These are phyloP conservation scores for Eucalyptus sp. DNA, from an alignment of 345 rosid genomes.

Conservation along the genomic window DNA sequence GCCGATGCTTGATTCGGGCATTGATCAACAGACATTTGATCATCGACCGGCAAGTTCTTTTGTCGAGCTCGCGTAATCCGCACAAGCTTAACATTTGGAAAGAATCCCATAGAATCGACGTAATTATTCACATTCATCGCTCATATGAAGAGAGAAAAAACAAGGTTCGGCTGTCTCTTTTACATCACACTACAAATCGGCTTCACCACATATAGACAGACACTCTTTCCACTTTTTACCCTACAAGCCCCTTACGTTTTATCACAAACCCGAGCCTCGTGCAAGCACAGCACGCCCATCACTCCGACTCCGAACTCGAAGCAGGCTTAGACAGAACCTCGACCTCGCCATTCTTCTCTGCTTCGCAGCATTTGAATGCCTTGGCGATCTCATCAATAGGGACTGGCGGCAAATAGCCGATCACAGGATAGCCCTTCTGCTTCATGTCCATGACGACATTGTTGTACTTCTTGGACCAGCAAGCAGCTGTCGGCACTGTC, in stretches of 20 bases:
- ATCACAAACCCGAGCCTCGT: not conserved
- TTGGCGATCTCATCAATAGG: constrained; percentile 57
- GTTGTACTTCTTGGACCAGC: constrained; percentile 44
- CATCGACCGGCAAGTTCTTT: not conserved
- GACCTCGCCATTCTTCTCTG: constrained; percentile 17
- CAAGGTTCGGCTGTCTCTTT: not conserved
- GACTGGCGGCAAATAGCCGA: constrained; percentile 48
- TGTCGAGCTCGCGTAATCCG: not conserved
- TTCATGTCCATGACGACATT: constrained; percentile 21
- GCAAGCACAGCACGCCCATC: not conserved
- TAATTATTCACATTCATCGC: not conserved
- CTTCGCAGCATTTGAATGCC: constrained; percentile 34
- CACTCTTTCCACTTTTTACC: not conserved
- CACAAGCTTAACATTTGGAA: not conserved
- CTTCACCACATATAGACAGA: not conserved
- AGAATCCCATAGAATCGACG: not conserved
- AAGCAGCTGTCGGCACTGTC: constrained; percentile 48
- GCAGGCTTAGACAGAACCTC: not conserved
- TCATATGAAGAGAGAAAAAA: not conserved
- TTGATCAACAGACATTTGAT: not conserved
- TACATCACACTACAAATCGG: not conserved
- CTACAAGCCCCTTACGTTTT: not conserved
- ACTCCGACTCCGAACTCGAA: constrained; percentile 47
- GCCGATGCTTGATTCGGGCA: not conserved
- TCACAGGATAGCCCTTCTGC: constrained; percentile 44